Conservation (phyloP, 129 eudicot species). For the Chrysanthemum lavandulifolium region DNA sequence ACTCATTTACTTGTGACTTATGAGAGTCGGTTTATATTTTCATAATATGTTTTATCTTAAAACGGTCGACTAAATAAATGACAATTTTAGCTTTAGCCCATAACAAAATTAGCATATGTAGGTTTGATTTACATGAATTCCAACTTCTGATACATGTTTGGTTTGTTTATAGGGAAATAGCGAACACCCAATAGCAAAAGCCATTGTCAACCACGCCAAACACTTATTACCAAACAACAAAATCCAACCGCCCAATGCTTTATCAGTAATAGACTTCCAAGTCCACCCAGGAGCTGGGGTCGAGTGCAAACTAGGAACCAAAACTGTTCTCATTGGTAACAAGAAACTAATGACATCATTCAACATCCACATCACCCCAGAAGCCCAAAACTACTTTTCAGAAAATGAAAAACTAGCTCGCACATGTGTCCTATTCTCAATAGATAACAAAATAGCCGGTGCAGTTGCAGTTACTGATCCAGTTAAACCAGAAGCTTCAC, state of each 20-base stretch:
- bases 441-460: slow-evolving; percentile 63
- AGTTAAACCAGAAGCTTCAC: slow-evolving; percentile 88
- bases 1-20: too few relatives aligned
- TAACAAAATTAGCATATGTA: too few relatives aligned
- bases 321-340: slow-evolving; percentile 65
- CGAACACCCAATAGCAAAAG: slow-evolving; percentile 97
- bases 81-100: too few relatives aligned
- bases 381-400: slow-evolving; percentile 60
- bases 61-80: too few relatives aligned
- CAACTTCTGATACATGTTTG: neutral
- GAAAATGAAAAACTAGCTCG: slow-evolving; percentile 80
- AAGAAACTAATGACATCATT: slow-evolving; percentile 70
- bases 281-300: slow-evolving; percentile 98
- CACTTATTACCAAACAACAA: slow-evolving; percentile 45
- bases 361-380: slow-evolving; percentile 48
- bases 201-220: slow-evolving; percentile 78
- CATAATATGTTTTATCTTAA: too few relatives aligned
- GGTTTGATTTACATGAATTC: neutral
- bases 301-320: slow-evolving; percentile 70
- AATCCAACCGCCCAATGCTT: slow-evolving; percentile 32
- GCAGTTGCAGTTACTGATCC: slow-evolving; percentile 92
- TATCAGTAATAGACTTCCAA: slow-evolving; percentile 64
- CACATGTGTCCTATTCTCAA: slow-evolving; percentile 69
- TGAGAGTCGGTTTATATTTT: too few relatives aligned
- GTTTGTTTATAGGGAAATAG: slow-evolving; percentile 63